Base-by-base conservation (phyloP, 2,329 filamentous ascomycete species). In the Cercospora sp. region DNA sequence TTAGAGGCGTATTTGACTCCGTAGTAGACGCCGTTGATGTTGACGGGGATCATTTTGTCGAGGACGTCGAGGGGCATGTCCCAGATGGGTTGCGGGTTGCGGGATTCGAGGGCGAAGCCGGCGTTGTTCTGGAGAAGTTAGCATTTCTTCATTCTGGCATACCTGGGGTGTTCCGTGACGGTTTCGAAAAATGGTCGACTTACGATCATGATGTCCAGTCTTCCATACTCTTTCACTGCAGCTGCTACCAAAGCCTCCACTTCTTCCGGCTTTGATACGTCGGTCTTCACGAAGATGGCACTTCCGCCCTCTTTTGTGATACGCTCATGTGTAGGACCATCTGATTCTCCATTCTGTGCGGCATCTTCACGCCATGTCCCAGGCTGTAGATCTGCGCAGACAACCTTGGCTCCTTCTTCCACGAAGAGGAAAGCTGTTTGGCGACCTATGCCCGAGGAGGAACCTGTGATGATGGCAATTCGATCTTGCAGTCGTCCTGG, bases 1-100 rank as follows among this genome's bases (percentile, higher is more conserved):
- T 66, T 65, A 1, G 78, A 74, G 1, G 81, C 82, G 69, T 82
- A 83, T 61, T 86, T 86, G 62, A 78, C 80, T 0, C 80, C 81
- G 0, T 79, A 72, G 62, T 81, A 82, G 0, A 81, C 80, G 7
- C 79, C 79, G 23, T 74, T 76, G n/a, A 78, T 67, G 63, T 82
- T 82, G 4, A 80, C 73, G 10, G 65, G 48, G 13, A 78, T 60
- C 1, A 77, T 78, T 51, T 70, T 72, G 51, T 88, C 83, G 78
- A 82, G 88, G 0, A 77, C 78, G 0, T 78, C 75, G 42, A 86
- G 83, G 0, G 77, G 70, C 3, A 81, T 81, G 62, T 84, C 73
- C 76, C 87, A 86, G 5, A 87, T 76, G 0, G 79, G 77, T 1
- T 71, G 70, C 0, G 78, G 76, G 1, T 63, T 68, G 2, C 68